These are phyloP conservation scores for Talaromyces rugulosus DNA, from an alignment of 2,329 filamentous ascomycete species.

Conservation along the genomic window DNA sequence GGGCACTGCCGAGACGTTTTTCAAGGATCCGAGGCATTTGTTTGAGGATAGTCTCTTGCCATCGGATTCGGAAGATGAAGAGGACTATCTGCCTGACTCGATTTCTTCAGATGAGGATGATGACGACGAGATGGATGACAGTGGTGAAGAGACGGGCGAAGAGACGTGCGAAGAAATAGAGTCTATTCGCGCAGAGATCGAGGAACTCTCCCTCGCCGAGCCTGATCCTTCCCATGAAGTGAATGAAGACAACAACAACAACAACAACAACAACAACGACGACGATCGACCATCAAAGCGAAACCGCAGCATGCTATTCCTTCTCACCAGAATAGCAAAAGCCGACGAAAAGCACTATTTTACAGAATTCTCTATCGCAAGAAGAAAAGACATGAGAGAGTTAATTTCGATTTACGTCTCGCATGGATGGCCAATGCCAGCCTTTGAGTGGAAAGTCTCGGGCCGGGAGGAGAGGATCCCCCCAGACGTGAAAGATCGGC, in stretches of 20 bases:
- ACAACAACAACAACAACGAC: too few relatives aligned
- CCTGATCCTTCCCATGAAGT: background rate
- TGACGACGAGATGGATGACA: slow-evolving; percentile 4
- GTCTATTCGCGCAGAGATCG: background rate
- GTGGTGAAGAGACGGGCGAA: slow-evolving; percentile 7
- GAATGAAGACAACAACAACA: too few relatives aligned
- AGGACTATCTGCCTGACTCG: background rate
- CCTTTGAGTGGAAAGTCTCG: background rate
- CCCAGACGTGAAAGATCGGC: background rate
- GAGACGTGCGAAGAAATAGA: slow-evolving; percentile 1
- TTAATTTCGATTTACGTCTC: slow-evolving; percentile 2
- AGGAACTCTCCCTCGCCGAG: background rate
- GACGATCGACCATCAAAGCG: background rate
- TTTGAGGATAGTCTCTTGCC: slow-evolving; percentile 8
- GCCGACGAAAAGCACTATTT: background rate
- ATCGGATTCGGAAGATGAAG: background rate
- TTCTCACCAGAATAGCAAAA: background rate
- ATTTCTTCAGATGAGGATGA: background rate
- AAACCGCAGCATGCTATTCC: slow-evolving; percentile 3
- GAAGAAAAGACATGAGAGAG: background rate
- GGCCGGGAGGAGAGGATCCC: background rate
- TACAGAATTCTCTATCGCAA: background rate
- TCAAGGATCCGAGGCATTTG: slow-evolving; percentile 6
- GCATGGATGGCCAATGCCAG: slow-evolving; percentile 8
- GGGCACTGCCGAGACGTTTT: background rate